Conservation (phyloP, 2,329 filamentous ascomycete species). For the Hypoxylon sp. region DNA sequence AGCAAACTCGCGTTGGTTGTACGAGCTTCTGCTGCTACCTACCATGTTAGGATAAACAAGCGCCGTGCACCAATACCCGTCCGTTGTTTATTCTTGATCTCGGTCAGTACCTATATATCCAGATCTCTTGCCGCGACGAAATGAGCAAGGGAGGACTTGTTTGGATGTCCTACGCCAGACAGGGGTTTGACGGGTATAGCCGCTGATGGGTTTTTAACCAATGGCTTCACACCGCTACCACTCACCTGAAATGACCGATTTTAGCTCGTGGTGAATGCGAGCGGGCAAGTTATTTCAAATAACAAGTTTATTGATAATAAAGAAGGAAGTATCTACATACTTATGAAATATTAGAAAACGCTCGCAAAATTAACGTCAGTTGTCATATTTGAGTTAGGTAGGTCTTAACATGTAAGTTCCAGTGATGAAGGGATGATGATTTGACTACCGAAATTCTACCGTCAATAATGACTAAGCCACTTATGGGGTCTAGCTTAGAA, state of each 20-base stretch:
- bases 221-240: conserved; percentile 34
- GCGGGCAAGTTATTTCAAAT: too few species aligned
- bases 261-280: too few species aligned
- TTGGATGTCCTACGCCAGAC: conserved; percentile 7
- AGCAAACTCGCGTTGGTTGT: conserved; percentile 9
- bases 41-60: neutral
- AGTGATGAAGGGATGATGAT: too few species aligned
- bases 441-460: conserved; percentile 5
- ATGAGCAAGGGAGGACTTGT: neutral
- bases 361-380: neutral
- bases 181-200: conserved; percentile 21
- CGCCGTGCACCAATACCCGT: neutral
- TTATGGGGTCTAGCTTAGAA: too few species aligned
- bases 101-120: neutral
- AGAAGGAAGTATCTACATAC: too few species aligned
- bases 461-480: neutral
- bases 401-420: too few species aligned
- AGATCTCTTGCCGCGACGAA: conserved; percentile 8
- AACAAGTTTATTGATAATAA: too few species aligned
- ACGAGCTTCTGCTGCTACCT: neutral
- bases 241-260: conserved; percentile 21
- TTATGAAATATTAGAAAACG: too few species aligned
- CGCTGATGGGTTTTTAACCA: conserved; percentile 33
- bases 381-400: neutral
- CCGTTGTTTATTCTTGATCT: neutral